Evolutionary conservation across 768 basidiomycete species (phyloP).

Genomic region (Kwoniella dendrophila): DNA sequence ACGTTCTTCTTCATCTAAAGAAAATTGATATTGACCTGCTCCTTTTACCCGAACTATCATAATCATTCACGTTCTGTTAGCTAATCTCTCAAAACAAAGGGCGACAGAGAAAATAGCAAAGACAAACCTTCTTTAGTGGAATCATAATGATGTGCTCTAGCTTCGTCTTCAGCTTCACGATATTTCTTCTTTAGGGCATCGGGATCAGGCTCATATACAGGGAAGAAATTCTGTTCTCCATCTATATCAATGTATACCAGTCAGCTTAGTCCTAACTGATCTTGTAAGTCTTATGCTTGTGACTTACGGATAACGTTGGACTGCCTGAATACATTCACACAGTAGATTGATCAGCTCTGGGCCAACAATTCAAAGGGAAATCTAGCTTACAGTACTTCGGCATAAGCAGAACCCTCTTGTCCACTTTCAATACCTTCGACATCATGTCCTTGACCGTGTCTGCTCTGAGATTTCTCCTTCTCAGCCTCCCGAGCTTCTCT

Average conservation of each 20-base stretch:
- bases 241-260: no score
- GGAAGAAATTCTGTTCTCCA: slow-evolving; percentile 76
- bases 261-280: no score
- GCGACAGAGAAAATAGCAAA: background rate
- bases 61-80: background rate
- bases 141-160: slow-evolving; percentile 82
- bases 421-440: background rate
- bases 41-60: slow-evolving; percentile 72
- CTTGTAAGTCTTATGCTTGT: no score
- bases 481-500: slow-evolving; percentile 47
- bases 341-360: background rate
- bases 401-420: slow-evolving; percentile 39
- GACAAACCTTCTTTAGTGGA: slow-evolving; percentile 65
- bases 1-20: slow-evolving; percentile 77
- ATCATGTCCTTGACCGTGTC: background rate
- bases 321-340: slow-evolving; percentile 29
- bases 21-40: slow-evolving; percentile 90
- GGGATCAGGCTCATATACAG: slow-evolving; percentile 79
- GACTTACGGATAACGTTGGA: slow-evolving; percentile 53
- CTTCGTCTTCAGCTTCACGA: slow-evolving; percentile 69
- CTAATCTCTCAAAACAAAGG: background rate
- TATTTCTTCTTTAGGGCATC: slow-evolving; percentile 59
- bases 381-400: slow-evolving; percentile 51
- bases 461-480: slow-evolving; percentile 6
- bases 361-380: background rate